Evolutionary conservation across 441 rosid species (phyloP).

Genomic region (Cnidoscolus chayamansa): DNA sequence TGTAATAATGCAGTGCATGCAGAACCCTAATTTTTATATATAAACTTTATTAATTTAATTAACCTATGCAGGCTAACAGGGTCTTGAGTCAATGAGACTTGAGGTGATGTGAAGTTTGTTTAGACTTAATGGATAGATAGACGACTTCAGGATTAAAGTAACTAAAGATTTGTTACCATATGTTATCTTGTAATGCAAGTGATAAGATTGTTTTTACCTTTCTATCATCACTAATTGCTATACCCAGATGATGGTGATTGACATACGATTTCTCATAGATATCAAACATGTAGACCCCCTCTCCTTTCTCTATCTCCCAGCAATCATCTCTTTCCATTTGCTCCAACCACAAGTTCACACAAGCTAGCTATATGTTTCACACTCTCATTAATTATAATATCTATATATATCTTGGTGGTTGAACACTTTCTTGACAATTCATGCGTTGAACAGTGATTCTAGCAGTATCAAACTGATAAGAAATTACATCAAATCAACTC

Average conservation of each 20-base stretch:
- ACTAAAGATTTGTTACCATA: slow-evolving; percentile 11
- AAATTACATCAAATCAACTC: slow-evolving; percentile 31
- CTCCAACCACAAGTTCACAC: slow-evolving; percentile 17
- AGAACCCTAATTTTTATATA: too few species aligned
- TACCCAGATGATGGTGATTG: slow-evolving; percentile 31
- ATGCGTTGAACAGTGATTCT: slow-evolving; percentile 16
- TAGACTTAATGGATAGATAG: neutral
- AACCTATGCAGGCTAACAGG: neutral
- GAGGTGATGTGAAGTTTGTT: neutral
- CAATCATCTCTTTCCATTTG: slow-evolving; percentile 9
- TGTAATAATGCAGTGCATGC: too few species aligned
- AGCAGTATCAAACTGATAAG: slow-evolving; percentile 20
- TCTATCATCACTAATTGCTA: slow-evolving; percentile 23
- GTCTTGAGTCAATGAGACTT: slow-evolving; percentile 11
- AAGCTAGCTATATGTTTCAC: slow-evolving; percentile 17
- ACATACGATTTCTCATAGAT: slow-evolving; percentile 36
- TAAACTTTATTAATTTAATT: too few species aligned
- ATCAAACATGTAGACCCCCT: slow-evolving; percentile 46
- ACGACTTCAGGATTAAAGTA: neutral
- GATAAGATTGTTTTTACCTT: slow-evolving; percentile 27
- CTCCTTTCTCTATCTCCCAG: slow-evolving; percentile 12
- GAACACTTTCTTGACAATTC: slow-evolving; percentile 22
- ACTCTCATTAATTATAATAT: slow-evolving; percentile 1
- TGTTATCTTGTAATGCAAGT: slow-evolving; percentile 37
- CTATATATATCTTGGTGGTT: neutral